Evolutionary conservation across 2,329 filamentous ascomycete species (phyloP).

Genomic region (Diaporthe australafricana): DNA sequence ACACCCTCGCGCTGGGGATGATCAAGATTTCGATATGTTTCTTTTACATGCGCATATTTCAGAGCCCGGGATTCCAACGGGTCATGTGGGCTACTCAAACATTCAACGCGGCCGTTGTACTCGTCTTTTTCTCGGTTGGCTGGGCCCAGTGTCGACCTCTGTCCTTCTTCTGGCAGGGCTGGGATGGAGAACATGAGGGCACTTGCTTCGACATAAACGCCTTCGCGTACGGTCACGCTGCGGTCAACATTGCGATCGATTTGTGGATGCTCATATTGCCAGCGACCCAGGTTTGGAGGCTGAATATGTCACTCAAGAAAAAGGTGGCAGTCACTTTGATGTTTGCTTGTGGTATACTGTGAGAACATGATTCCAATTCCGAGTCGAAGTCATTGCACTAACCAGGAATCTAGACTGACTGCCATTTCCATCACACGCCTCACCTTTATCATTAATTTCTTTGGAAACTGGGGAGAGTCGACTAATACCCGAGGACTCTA

Average conservation of each 20-base stretch:
- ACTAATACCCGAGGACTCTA: not conserved
- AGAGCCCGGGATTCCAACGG: not conserved
- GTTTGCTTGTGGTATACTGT: slow-evolving; percentile 50
- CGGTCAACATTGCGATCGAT: slow-evolving; percentile 54
- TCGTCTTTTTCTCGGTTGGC: not conserved
- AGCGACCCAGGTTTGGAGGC: slow-evolving; percentile 50
- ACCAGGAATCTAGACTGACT: slow-evolving; percentile 42
- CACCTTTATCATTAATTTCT: slow-evolving; percentile 1
- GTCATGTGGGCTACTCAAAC: slow-evolving; percentile 10
- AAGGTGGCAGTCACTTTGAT: slow-evolving; percentile 52
- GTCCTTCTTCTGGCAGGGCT: not conserved
- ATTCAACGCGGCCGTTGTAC: not conserved
- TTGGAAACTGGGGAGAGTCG: not conserved
- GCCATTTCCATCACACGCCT: slow-evolving; percentile 47
- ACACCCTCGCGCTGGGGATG: slow-evolving; percentile 1
- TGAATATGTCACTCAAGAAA: slow-evolving; percentile 53
- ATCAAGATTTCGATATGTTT: slow-evolving; percentile 32
- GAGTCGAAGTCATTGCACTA: not conserved
- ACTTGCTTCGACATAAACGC: slow-evolving; percentile 16
- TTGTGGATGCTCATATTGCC: slow-evolving; percentile 53
- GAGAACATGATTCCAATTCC: not conserved
- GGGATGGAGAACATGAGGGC: not conserved
- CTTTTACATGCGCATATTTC: slow-evolving; percentile 22
- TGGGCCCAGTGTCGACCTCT: slow-evolving; percentile 6
- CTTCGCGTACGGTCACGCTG: slow-evolving; percentile 48